Percentiles rank a stretch among this genome's conserved stretches.
These are phyloP conservation scores for Cladobotryum mycophilum DNA, from an alignment of 2,329 filamentous ascomycete genomes.

Conservation along the genomic window DNA sequence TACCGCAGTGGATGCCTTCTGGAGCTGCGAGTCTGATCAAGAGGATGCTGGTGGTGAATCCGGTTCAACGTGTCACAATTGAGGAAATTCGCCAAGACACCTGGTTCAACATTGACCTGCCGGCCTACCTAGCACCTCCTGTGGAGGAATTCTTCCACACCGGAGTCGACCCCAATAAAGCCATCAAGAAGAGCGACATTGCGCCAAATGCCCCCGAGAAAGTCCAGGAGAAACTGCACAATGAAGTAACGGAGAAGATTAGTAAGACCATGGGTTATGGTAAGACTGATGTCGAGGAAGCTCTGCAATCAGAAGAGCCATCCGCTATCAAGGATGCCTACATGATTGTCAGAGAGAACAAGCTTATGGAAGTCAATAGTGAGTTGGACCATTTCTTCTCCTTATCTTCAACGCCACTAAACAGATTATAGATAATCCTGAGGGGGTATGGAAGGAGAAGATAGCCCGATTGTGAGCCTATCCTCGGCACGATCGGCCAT, in stretches of 20 bases:
- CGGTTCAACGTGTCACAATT: constrained; percentile 88
- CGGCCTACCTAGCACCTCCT: constrained; percentile 78
- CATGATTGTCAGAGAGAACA: constrained; percentile 95
- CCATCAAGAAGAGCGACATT: constrained; percentile 76
- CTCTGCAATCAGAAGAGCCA: constrained; percentile 82
- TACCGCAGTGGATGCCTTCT: constrained; percentile 82
- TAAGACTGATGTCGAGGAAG: constrained; percentile 90
- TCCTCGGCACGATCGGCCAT: constrained; percentile 49
- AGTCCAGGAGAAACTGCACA: constrained; percentile 83
- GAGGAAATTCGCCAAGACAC: constrained; percentile 87
- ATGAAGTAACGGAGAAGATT: constrained; percentile 89
- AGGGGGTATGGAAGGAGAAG: constrained; percentile 30
- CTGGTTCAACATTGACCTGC: constrained; percentile 87
- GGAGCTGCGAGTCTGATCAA: constrained; percentile 79
- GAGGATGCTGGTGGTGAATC: constrained; percentile 92
- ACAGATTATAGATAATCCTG: constrained; percentile 26
- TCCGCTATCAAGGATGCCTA: constrained; percentile 99
- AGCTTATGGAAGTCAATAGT: constrained; percentile 94
- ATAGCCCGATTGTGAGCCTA: constrained; percentile 48
- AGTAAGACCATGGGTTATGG: constrained; percentile 98
- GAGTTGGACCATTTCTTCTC: constrained; percentile 36
- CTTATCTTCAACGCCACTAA: constrained; percentile 21
- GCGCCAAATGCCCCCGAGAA: constrained; percentile 71
- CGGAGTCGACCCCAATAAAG: constrained; percentile 86
- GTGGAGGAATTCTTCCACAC: constrained; percentile 91